Evolutionary conservation across 306 rosid genomes (phyloP), one percentile per base, ranked within the genome.

Genomic region (Lathyrus aphaca): DNA sequence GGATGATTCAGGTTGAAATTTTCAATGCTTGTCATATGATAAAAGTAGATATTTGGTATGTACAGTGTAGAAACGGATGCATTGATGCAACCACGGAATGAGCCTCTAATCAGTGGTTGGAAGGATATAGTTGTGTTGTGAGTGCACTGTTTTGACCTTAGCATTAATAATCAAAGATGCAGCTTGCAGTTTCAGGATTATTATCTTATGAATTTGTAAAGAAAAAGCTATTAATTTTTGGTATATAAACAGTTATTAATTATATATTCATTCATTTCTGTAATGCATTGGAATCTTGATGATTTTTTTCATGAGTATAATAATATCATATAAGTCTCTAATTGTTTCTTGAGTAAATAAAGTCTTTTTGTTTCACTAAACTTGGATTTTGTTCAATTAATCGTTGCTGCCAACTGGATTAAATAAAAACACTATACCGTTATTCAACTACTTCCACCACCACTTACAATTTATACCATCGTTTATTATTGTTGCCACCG

Each of bases 51-150:
- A 59, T 72, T 49, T 67, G 42, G 61, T 67, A 42, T 73, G 78
- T 61, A 73, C 82, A 51, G 40, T 53, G 55, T 54, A 60, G 72
- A 68, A 59, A 21, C 66, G 51, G 70, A 40, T 57, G 40, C 15
- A 18, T 61, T 35, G 64, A 38, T 45, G 25, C 15, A 23, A 30
- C 16, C 54, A 19, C 53, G 16, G 46, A 44, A 51, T 15, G 32
- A 67, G 45, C 66, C 75, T 68, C 23, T 43, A 3, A 35, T 53
- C 72, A 23, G 38, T 49, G 64, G 71, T 50, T 49, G 58, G 16
- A 72, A 71, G 70, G 61, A 63, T 45, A 40, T 21, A 18, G 23
- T 59, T 45, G 65, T 53, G 50, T 58, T 56, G 46, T 60, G 73
- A 37, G 23, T 30, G 60, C 49, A 21, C 54, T 53, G 62, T 35